Conservation (phyloP, 305 asterid genomes). For the Fraxinus albicans region DNA sequence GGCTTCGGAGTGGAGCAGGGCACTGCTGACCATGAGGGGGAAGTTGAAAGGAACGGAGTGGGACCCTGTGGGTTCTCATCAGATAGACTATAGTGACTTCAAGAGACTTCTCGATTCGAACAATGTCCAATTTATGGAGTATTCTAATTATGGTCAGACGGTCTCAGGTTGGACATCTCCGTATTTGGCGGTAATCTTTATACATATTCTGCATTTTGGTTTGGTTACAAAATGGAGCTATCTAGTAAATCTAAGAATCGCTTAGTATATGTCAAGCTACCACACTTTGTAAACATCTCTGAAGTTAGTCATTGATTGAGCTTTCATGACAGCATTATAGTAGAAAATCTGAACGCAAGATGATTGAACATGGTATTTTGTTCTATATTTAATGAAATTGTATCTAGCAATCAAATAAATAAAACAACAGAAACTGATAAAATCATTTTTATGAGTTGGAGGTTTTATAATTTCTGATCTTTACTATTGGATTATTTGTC, state of each 20-base stretch:
- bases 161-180: conserved; percentile 63
- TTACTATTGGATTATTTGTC: background rate
- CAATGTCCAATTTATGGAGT: conserved; percentile 90
- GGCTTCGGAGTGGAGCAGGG: conserved; percentile 98
- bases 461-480: background rate
- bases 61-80: conserved; percentile 82
- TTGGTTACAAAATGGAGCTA: conserved; percentile 3
- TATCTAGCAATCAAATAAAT: background rate
- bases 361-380: background rate
- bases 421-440: background rate
- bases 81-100: conserved; percentile 81
- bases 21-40: conserved; percentile 74
- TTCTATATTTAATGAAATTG: background rate
- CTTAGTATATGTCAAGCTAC: background rate
- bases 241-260: conserved; percentile 4
- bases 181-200: background rate
- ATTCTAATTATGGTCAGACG: conserved; percentile 88
- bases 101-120: conserved; percentile 79
- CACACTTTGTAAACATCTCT: background rate
- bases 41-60: conserved; percentile 92
- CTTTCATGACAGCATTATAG: background rate
- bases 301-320: conserved; percentile 8
- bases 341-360: background rate
- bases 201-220: conserved; percentile 13
- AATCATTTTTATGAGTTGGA: background rate